A percentile compares a stretch with the other conserved stretches of the same genome.
These are phyloP conservation scores for Phoenix roebelenii DNA, from an alignment of 176 grass and related monocot species.

Conservation along the genomic window DNA sequence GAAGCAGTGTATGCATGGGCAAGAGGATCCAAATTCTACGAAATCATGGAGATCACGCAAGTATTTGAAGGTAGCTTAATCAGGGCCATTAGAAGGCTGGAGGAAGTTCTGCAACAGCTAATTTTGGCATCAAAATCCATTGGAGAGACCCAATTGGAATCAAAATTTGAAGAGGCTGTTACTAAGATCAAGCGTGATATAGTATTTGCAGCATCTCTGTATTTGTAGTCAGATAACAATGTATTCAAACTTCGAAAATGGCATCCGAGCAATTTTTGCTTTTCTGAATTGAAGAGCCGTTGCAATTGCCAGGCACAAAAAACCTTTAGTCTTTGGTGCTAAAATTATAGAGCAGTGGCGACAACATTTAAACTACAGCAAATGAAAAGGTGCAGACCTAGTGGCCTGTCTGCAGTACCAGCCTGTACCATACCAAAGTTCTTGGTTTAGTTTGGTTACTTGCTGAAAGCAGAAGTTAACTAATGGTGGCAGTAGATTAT, in stretches of 20 bases:
- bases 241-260: no score
- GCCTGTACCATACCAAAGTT: no score
- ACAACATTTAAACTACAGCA: no score
- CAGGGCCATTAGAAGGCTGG: constrained; percentile 76
- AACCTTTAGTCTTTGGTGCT: no score
- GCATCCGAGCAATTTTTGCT: no score
- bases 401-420: no score
- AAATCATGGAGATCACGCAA: constrained; percentile 1
- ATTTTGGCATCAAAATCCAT: constrained; percentile 72
- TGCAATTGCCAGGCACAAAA: background rate
- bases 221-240: background rate
- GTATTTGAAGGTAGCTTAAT: constrained; percentile 88
- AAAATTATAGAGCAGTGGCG: no score
- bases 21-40: constrained; percentile 7
- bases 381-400: no score
- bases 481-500: no score
- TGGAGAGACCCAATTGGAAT: constrained; percentile 67
- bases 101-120: constrained; percentile 92
- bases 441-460: no score
- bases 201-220: constrained; percentile 3
- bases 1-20: constrained; percentile 81
- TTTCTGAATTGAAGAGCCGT: no score
- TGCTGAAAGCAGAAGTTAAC: no score
- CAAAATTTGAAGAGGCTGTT: constrained; percentile 51
- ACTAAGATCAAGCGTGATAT: constrained; percentile 12